phyloP scores from a whole-genome alignment of 306 rosid genomes.

The Quercus variabilis region DNA sequence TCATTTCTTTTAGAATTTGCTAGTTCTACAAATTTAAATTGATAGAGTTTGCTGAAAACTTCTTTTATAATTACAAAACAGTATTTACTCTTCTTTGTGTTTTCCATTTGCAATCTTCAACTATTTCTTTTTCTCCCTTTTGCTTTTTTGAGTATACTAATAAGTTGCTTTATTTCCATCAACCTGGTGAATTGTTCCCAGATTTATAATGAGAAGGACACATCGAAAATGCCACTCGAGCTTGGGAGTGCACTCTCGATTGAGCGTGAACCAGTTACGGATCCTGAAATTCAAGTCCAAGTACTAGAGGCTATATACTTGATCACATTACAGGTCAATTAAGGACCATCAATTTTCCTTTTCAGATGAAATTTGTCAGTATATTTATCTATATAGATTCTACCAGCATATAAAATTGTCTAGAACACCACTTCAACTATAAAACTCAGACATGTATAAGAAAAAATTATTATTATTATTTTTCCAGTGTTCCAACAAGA shows the following conservation, averaged over 20 bases:
- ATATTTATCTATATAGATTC: not conserved
- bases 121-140: not conserved
- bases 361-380: not conserved
- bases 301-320: slow-evolving; percentile 86
- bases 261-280: slow-evolving; percentile 75
- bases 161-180: slow-evolving; percentile 14
- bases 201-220: slow-evolving; percentile 75
- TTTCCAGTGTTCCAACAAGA: not conserved
- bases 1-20: not conserved
- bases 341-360: not conserved
- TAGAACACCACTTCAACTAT: not conserved
- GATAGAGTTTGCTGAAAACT: not conserved
- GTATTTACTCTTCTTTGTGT: not conserved
- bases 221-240: slow-evolving; percentile 90
- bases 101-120: not conserved
- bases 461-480: not conserved
- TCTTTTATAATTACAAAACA: not conserved
- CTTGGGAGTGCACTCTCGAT: slow-evolving; percentile 83
- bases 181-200: slow-evolving; percentile 26
- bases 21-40: not conserved
- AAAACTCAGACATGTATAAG: not conserved
- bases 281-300: slow-evolving; percentile 80
- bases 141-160: not conserved
- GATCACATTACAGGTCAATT: slow-evolving; percentile 70
- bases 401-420: not conserved